Percentiles rank a stretch among this genome's conserved stretches.
These are phyloP conservation scores for Amanita molliuscula DNA, from an alignment of 768 basidiomycete species.

Conservation along the genomic window DNA sequence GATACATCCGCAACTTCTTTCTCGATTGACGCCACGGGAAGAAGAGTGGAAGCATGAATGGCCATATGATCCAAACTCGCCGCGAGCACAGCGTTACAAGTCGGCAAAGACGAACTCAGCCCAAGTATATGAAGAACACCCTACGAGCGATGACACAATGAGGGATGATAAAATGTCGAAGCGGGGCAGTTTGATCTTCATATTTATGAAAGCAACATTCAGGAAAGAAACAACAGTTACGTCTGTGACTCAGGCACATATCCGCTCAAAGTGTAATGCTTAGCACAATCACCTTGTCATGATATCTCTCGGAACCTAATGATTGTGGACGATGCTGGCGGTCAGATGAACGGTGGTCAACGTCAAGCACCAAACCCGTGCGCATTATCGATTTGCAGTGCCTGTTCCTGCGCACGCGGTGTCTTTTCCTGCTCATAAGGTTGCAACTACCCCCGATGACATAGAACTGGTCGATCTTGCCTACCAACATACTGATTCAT, in stretches of 20 bases:
- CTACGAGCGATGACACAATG: not conserved
- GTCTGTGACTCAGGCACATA: not conserved
- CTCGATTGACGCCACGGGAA: conserved; percentile 39
- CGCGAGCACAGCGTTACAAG: conserved; percentile 7
- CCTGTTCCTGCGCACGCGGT: not conserved
- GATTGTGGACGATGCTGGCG: not conserved
- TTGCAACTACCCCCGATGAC: not conserved
- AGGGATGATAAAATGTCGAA: not conserved
- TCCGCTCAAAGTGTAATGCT: not conserved
- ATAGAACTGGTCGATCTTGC: not conserved
- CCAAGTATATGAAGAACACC: conserved; percentile 1
- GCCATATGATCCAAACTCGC: conserved; percentile 25
- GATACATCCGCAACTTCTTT: conserved; percentile 34
- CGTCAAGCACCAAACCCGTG: not conserved
- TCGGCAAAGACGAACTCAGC: conserved; percentile 9
- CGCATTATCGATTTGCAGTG: not conserved
- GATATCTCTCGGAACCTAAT: not conserved
- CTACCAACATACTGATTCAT: not conserved
- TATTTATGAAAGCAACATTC: not conserved
- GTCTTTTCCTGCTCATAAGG: not conserved
- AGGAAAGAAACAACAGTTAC: not conserved
- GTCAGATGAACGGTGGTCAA: not conserved
- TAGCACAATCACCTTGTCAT: not conserved
- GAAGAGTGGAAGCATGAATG: conserved; percentile 36
- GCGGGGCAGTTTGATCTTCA: not conserved